Percentiles rank a stretch among this genome's conserved stretches.
These are phyloP conservation scores for Chalciporus sp. DNA, from an alignment of 1,284 basidiomycete genomes.

Conservation along the genomic window DNA sequence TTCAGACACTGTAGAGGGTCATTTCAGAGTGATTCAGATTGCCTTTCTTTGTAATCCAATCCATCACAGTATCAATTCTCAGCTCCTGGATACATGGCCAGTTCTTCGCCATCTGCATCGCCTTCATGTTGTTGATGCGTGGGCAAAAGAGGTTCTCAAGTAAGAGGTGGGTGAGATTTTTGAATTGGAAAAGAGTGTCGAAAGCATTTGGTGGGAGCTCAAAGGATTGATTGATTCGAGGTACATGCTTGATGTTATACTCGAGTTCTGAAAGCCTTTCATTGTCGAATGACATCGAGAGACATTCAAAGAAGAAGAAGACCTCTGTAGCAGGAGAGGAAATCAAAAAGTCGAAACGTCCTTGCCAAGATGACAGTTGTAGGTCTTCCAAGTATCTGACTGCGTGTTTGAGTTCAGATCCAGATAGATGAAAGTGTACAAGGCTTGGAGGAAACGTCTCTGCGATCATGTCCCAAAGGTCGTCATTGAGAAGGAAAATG, in stretches of 20 bases:
- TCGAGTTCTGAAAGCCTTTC: background rate
- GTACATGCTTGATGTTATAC: background rate
- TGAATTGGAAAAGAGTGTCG: slow-evolving; percentile 1
- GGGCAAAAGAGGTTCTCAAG: slow-evolving; percentile 1
- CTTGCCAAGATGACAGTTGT: background rate
- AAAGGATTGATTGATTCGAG: background rate
- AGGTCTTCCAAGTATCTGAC: background rate
- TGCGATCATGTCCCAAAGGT: background rate
- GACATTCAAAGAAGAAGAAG: background rate
- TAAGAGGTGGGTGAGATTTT: background rate
- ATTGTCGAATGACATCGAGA: background rate
- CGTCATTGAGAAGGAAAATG: background rate
- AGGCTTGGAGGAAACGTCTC: background rate
- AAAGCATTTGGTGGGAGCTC: background rate
- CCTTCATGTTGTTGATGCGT: background rate
- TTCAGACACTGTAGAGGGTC: background rate
- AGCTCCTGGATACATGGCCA: too few relatives aligned
- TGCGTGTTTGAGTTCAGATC: background rate
- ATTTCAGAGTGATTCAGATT: background rate
- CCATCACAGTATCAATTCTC: too few relatives aligned
- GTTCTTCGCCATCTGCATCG: background rate
- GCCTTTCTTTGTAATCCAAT: background rate
- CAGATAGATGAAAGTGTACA: background rate
- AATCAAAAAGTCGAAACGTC: background rate
- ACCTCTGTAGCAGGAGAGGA: background rate